Conservation (phyloP, 306 rosid species). For the Cicer judaicum region DNA sequence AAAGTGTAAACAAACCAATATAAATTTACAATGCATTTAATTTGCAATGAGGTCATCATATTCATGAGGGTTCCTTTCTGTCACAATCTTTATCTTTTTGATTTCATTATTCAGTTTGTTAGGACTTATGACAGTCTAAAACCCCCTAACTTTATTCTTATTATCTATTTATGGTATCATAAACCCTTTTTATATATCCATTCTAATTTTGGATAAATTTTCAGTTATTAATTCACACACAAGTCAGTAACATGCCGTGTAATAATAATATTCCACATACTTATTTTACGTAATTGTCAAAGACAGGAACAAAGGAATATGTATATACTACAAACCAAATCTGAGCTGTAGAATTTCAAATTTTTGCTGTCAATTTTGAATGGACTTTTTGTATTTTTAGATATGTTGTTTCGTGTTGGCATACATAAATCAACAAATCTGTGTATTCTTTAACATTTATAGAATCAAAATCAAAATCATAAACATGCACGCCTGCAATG, state of each 20-base stretch:
- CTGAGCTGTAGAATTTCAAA: conserved; percentile 34
- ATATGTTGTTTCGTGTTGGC: conserved; percentile 6
- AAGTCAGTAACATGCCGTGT: conserved; percentile 47
- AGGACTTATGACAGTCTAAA: conserved; percentile 44
- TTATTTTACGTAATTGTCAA: conserved; percentile 35
- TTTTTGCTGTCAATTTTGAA: conserved; percentile 40
- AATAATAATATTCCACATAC: conserved; percentile 36
- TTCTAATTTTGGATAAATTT: conserved; percentile 53
- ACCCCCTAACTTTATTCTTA: conserved; percentile 43
- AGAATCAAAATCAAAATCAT: conserved; percentile 11
- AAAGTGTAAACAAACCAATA: conserved; percentile 49
- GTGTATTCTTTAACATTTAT: neutral
- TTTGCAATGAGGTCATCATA: conserved; percentile 51
- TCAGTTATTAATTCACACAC: conserved; percentile 39
- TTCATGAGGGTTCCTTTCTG: conserved; percentile 27
- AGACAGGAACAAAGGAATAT: conserved; percentile 25
- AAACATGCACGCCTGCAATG: conserved; percentile 19
- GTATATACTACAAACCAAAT: neutral
- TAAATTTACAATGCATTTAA: conserved; percentile 42
- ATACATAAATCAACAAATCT: neutral
- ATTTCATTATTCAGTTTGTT: conserved; percentile 44
- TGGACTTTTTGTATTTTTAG: conserved; percentile 30
- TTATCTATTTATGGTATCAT: conserved; percentile 51
- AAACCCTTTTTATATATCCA: conserved; percentile 35
- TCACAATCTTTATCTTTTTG: conserved; percentile 27